Conservation (phyloP, 1,284 basidiomycete genomes). For the Porphyrellus sp. region DNA sequence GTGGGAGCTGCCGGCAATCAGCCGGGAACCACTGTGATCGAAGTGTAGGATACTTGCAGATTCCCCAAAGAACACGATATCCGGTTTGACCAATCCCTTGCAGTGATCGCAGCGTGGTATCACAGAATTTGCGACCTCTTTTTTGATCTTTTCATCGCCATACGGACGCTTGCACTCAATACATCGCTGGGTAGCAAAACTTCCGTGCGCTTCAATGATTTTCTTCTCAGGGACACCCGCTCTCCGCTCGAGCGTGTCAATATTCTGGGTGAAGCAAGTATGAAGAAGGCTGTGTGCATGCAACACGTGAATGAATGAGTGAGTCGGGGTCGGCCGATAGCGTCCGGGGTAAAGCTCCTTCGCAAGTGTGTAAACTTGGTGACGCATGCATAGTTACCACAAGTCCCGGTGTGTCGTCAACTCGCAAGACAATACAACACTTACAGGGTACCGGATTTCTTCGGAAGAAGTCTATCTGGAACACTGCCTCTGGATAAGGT, state of each 20-base stretch:
- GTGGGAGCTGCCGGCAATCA: constrained; percentile 49
- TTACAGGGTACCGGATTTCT: constrained; percentile 70
- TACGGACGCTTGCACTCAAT: constrained; percentile 63
- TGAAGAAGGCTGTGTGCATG: constrained; percentile 62
- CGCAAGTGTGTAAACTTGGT: constrained; percentile 77
- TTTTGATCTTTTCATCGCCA: constrained; percentile 66
- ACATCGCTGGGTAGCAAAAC: constrained; percentile 81
- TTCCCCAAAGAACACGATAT: constrained; percentile 96
- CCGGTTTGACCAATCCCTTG: constrained; percentile 79
- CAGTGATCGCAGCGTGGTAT: constrained; percentile 68
- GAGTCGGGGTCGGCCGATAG: constrained; percentile 84
- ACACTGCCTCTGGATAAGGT: constrained; percentile 79
- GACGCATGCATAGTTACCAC: neutral
- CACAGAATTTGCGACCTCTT: constrained; percentile 46
- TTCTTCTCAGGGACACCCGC: constrained; percentile 73
- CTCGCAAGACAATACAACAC: constrained; percentile 23
- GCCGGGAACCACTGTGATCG: neutral
- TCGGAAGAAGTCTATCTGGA: constrained; percentile 73
- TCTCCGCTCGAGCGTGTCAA: constrained; percentile 89
- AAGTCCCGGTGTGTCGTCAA: neutral
- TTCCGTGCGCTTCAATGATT: constrained; percentile 94
- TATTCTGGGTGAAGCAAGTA: constrained; percentile 85
- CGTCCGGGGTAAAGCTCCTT: constrained; percentile 89
- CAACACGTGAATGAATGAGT: constrained; percentile 86
- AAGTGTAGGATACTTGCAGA: constrained; percentile 41